Percentiles rank a stretch among this genome's conserved stretches.
These are phyloP conservation scores for Parvularia atlantis DNA, from an alignment of 78 protist species.

Conservation along the genomic window DNA sequence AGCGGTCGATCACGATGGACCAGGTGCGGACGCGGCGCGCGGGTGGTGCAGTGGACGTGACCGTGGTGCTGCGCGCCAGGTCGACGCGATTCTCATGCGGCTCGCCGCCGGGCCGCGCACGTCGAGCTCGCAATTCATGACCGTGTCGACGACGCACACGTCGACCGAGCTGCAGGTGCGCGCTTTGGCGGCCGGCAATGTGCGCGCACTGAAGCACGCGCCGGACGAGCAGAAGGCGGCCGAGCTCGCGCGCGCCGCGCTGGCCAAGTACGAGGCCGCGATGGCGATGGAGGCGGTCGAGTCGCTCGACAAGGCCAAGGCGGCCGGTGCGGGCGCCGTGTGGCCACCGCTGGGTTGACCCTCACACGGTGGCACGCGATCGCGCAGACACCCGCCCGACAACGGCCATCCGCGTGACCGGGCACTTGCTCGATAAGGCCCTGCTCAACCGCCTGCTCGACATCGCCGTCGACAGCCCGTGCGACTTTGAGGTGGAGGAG, in stretches of 20 bases:
- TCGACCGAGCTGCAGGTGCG: no score
- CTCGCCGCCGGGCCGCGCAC: constrained; percentile 18
- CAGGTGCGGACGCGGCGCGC: no score
- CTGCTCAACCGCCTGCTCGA: constrained; percentile 25
- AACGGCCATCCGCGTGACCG: constrained; percentile 4
- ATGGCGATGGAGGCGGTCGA: no score
- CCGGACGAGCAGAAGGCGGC: constrained; percentile 11
- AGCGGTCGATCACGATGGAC: not conserved
- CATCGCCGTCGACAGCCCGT: constrained; percentile 16
- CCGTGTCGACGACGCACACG: not conserved
- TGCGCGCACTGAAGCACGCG: no score
- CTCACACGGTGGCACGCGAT: no score
- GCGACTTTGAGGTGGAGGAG: constrained; percentile 31
- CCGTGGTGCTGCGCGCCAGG: constrained; percentile 2
- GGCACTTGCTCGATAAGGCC: constrained; percentile 18
- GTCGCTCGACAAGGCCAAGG: no score
- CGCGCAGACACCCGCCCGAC: constrained; percentile 1
- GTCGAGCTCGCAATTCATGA: constrained; percentile 2
- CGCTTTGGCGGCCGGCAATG: no score
- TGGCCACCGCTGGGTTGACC: no score
- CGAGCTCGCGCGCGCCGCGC: constrained; percentile 7
- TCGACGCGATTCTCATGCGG: constrained; percentile 20
- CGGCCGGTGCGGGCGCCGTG: no score
- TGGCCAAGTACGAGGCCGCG: constrained; percentile 5
- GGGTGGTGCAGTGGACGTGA: no score